A percentile compares a stretch with the other conserved stretches of the same genome.
Conservation (phyloP, 345 rosid genomes). For the Populus simonii region DNA sequence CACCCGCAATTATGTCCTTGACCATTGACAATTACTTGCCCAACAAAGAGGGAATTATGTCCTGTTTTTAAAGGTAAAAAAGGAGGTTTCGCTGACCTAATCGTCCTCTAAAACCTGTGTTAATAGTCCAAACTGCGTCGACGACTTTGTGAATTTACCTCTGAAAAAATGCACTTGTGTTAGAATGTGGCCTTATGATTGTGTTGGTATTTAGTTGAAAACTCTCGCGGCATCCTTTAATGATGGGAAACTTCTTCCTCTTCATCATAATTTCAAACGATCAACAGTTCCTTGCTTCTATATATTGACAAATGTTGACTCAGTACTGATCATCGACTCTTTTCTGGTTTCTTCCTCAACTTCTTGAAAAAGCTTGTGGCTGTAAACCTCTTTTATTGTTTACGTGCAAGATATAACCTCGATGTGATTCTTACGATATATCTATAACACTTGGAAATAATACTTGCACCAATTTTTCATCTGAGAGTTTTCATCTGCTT, state of each 20-base stretch:
- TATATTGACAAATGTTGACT: no score
- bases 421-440: no score
- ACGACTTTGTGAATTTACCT: slow-evolving; percentile 16
- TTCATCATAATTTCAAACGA: background rate
- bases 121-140: slow-evolving; percentile 19
- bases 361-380: no score
- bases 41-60: slow-evolving; percentile 22
- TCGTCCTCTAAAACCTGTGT: slow-evolving; percentile 12
- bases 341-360: no score
- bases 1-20: slow-evolving; percentile 33
- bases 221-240: background rate
- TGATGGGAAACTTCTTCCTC: background rate
- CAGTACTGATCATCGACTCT: no score
- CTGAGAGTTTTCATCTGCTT: background rate
- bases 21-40: slow-evolving; percentile 38
- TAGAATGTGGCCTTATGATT: slow-evolving; percentile 10
- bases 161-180: slow-evolving; percentile 7
- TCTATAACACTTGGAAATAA: no score
- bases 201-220: slow-evolving; percentile 10
- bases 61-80: background rate
- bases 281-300: background rate
- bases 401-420: no score
- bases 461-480: background rate
- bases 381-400: no score
- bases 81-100: slow-evolving; percentile 26